Conservation (phyloP, 306 rosid species). For the Medicago ruthenica region DNA sequence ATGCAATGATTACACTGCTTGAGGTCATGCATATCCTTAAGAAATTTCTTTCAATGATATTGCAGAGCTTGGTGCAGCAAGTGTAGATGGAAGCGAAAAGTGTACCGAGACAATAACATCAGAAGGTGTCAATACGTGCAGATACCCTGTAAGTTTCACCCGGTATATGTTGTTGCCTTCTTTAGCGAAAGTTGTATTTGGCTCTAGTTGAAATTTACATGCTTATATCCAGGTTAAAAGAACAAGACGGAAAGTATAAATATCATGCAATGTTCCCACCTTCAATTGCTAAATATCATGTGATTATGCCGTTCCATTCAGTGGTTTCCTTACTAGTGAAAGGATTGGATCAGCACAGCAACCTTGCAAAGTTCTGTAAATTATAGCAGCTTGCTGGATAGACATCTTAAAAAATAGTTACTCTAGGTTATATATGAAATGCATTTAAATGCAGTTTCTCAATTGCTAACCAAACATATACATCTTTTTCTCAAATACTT, state of each 20-base stretch:
- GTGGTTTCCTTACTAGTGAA: background rate
- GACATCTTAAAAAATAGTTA: constrained; percentile 8
- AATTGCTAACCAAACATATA: background rate
- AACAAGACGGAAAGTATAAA: constrained; percentile 38
- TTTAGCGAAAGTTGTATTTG: constrained; percentile 18
- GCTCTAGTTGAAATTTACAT: constrained; percentile 33
- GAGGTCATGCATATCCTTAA: constrained; percentile 15
- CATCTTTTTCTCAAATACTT: no score
- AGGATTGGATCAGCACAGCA: background rate
- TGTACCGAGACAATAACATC: constrained; percentile 49
- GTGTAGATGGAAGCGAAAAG: constrained; percentile 43
- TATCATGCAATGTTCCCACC: constrained; percentile 11
- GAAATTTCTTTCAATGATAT: constrained; percentile 28
- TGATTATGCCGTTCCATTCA: constrained; percentile 3
- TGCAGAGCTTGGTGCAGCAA: constrained; percentile 50
- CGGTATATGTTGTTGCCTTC: constrained; percentile 7
- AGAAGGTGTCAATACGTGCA: constrained; percentile 50
- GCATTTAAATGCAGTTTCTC: background rate
- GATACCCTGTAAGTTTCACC: constrained; percentile 45
- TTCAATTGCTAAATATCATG: background rate
- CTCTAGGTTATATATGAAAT: background rate
- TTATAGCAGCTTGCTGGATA: constrained; percentile 17
- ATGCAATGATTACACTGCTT: constrained; percentile 12
- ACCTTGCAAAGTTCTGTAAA: constrained; percentile 28
- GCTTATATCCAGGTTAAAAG: constrained; percentile 46